These are phyloP conservation scores for Phytophthora ohioensis DNA, from an alignment of 352 stramenopile species.

Conservation along the genomic window DNA sequence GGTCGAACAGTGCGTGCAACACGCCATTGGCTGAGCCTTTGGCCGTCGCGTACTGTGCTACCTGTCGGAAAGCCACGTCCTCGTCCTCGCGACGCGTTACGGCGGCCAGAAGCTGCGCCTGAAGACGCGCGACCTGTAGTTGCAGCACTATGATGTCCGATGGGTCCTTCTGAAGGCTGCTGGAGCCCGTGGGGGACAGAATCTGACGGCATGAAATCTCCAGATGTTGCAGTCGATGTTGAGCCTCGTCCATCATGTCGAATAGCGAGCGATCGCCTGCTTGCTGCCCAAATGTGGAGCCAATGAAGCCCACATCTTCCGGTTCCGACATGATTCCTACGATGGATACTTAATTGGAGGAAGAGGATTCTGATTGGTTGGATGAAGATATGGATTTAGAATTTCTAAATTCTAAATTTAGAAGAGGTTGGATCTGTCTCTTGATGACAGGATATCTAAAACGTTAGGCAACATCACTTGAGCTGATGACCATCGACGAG, in stretches of 20 bases:
- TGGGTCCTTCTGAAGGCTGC: constrained; percentile 7
- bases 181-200: constrained; percentile 17
- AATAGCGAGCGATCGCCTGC: constrained; percentile 56
- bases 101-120: constrained; percentile 48
- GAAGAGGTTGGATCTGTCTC: too few relatives aligned
- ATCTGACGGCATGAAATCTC: constrained; percentile 61
- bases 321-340: constrained; percentile 21
- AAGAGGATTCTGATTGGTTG: constrained; percentile 3
- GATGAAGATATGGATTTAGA: too few relatives aligned
- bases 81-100: constrained; percentile 72
- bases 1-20: constrained; percentile 81
- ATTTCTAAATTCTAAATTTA: too few relatives aligned
- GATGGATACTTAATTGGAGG: constrained; percentile 12
- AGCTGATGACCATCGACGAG: too few relatives aligned
- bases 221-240: constrained; percentile 54
- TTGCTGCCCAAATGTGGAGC: background rate
- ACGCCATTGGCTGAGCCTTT: constrained; percentile 82
- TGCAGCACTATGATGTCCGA: constrained; percentile 44
- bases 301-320: background rate
- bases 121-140: constrained; percentile 61
- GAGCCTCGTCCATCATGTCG: constrained; percentile 56
- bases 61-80: constrained; percentile 65
- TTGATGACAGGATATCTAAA: too few relatives aligned
- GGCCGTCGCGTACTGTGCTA: constrained; percentile 63
- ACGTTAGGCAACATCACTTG: too few relatives aligned